Base-by-base conservation (phyloP, 1,284 basidiomycete species). In the Boletellus deceptivus region DNA sequence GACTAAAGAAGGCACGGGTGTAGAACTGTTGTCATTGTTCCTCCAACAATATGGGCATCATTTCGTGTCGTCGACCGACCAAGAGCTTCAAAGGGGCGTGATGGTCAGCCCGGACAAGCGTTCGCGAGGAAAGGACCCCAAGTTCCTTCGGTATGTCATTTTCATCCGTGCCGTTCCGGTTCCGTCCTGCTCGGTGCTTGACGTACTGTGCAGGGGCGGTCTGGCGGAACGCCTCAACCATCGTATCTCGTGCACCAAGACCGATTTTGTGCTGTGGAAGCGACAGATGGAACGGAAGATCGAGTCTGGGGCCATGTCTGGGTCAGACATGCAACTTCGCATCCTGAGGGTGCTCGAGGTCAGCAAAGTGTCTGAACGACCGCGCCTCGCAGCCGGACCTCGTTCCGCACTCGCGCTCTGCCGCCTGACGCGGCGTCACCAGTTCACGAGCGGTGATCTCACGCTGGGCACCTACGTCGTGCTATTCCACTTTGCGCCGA, bases 241-340 rank as follows among this genome's bases (percentile, higher is more conserved):
- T 11, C 59, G 70, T 31, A 72, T 78, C 35, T 60, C 70, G 16
- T 72, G 71, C 17, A 59, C 67, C 13, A 69, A 69, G 16, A 79
- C 76, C 1, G 68, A 72, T 13, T 67, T 76, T 29, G 56, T 69
- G 11, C 66, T 83, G 2, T 83, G 81, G 81, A 70, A 72, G 46
- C 74, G 74, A 43, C 76, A 78, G 46, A 64, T 71, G 43, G 70
- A 74, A 33, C 62, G 62, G n/a, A 64, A 61, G 6, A 29, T 62
- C 4, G 55, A 63, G 13, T 55, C 64, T 2, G 35, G 55, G 53
- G 6, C 59, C 50, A 37, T 52, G 54, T 22, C 59, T 5, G 39
- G 48, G 31, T 61, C 64, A 0, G 75, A 76, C 49, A 58, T 77
- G 47, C 63, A 56, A 22, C 61, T 74, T 1, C 66, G 61, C 8